Base-by-base conservation (phyloP, 2,329 filamentous ascomycete species). In the Podosphaera aphanis region DNA sequence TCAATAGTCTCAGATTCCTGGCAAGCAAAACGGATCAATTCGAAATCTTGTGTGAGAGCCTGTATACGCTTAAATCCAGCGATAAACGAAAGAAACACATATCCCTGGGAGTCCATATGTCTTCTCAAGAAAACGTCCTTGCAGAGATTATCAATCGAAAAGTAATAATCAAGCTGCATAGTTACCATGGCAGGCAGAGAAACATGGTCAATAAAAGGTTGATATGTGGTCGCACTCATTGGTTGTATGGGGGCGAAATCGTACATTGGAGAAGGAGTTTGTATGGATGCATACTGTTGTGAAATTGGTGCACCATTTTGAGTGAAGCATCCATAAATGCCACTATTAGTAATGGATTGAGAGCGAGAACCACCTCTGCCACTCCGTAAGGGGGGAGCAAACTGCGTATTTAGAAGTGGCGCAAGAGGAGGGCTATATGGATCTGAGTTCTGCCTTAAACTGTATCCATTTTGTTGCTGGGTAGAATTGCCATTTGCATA, bases 61-160 rank as follows among this genome's bases (percentile, higher is more conserved):
- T 77, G 78, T 59, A 93, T 79, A 48, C 90, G 79, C 61, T 83
- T 84, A 68, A 98, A 98, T n/a, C 69, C 71, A 19, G 80, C 73
- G 53, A 98, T 79, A 48, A 93, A 72, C 29, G 71, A 69, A 44
- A 98, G 65, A 44, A 75, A 77, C 13, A 94, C 86, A 57, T 86
- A 95, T 16, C 90, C 90, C 60, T 95, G 83, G 1, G 81, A 83
- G 59, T 98, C 88, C 90, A 98, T 95, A 55, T 86, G 78, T 56
- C 74, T 77, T 47, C 90, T 79, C 48, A 98, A 69, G 62, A 77
- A 95, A 57, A 83, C 70, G 57, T 98, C 90, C 63, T 93, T 94
- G 69, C 83, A 82, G 43, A 95, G 70, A 59, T 98, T 98, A 57
- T 94, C 83, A 23, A 93, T 73, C 0, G 88, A 95, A 64, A 98